These are phyloP conservation scores for Phytophthora cryptogea DNA, from an alignment of 352 stramenopile species.

Conservation along the genomic window DNA sequence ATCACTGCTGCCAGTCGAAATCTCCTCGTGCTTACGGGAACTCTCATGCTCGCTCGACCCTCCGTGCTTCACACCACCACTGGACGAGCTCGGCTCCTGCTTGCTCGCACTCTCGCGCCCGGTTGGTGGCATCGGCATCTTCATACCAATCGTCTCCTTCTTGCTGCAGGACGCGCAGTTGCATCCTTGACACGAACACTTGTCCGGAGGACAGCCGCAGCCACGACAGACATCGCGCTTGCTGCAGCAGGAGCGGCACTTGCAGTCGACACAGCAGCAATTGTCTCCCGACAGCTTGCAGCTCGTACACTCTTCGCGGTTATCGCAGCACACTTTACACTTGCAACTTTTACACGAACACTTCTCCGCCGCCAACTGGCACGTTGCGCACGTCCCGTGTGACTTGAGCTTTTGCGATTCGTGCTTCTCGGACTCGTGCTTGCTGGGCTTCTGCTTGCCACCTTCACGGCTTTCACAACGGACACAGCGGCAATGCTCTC, in stretches of 20 bases:
- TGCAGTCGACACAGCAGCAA: constrained; percentile 33
- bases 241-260: constrained; percentile 22
- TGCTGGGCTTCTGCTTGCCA: constrained; percentile 23
- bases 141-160: constrained; percentile 3
- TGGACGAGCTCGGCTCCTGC: not conserved
- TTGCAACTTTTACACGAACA: constrained; percentile 44
- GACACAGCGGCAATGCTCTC: constrained; percentile 38
- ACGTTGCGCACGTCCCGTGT: constrained; percentile 24
- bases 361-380: constrained; percentile 19
- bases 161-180: constrained; percentile 21
- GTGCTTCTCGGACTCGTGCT: constrained; percentile 11
- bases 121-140: constrained; percentile 7
- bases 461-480: constrained; percentile 33
- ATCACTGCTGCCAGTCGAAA: no score
- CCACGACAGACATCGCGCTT: constrained; percentile 25
- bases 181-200: constrained; percentile 33
- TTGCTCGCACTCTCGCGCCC: constrained; percentile 1
- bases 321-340: constrained; percentile 36
- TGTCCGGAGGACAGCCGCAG: constrained; percentile 29
- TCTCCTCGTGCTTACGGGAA: no score
- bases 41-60: no score
- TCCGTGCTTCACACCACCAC: not conserved
- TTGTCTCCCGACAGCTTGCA: constrained; percentile 27
- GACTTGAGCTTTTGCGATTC: constrained; percentile 4
- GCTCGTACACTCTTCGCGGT: constrained; percentile 25